Conservation (phyloP, 1,139 yeast genomes). For the Taphrina confusa region DNA sequence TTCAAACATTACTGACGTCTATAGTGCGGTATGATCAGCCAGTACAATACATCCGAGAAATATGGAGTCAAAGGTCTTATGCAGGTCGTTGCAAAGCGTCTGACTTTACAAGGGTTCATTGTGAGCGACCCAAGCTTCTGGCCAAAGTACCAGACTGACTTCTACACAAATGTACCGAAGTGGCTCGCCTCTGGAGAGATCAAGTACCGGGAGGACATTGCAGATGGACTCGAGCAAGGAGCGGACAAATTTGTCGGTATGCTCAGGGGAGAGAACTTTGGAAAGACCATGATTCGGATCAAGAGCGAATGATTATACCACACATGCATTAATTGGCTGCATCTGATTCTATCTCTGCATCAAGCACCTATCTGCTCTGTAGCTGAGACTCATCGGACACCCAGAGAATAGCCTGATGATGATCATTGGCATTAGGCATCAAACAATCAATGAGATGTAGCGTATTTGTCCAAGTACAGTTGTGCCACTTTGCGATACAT, state of each 20-base stretch:
- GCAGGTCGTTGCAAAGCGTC: slow-evolving; percentile 38
- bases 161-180: slow-evolving; percentile 33
- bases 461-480: no score
- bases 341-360: no score
- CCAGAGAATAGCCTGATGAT: no score
- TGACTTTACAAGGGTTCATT: slow-evolving; percentile 41
- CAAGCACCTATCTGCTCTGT: no score
- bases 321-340: no score
- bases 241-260: slow-evolving; percentile 38
- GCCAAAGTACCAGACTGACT: slow-evolving; percentile 29
- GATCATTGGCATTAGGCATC: no score
- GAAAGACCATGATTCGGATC: slow-evolving; percentile 41
- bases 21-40: slow-evolving; percentile 61
- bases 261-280: slow-evolving; percentile 40
- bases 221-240: slow-evolving; percentile 38
- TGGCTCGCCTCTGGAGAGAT: slow-evolving; percentile 36
- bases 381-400: no score
- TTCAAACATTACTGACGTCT: background rate
- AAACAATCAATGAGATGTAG: no score
- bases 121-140: slow-evolving; percentile 38
- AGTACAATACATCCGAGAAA: slow-evolving; percentile 54
- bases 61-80: slow-evolving; percentile 39
- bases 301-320: slow-evolving; percentile 41
- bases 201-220: slow-evolving; percentile 37
- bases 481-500: no score